Conservation (phyloP, 345 rosid genomes). For the Turritis glabra region DNA sequence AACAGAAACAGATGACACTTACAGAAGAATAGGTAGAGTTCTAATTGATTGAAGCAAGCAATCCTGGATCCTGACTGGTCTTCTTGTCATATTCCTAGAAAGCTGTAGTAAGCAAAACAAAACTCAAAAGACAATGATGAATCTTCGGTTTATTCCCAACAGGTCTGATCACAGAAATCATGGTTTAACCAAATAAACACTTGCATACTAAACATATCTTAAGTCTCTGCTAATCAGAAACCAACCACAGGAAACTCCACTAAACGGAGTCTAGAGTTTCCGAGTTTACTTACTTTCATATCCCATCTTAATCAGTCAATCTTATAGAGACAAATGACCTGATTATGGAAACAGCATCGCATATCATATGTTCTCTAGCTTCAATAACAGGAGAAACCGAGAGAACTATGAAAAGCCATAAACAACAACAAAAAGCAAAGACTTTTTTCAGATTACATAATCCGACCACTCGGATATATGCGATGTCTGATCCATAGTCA, state of each 20-base stretch:
- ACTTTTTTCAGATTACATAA: constrained; percentile 66
- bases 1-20: constrained; percentile 26
- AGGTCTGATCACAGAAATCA: constrained; percentile 17
- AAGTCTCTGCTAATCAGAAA: constrained; percentile 41
- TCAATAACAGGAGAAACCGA: constrained; percentile 25
- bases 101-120: constrained; percentile 20
- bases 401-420: constrained; percentile 25
- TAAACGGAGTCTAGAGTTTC: constrained; percentile 27
- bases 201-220: constrained; percentile 30
- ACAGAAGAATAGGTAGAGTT: constrained; percentile 15
- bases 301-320: constrained; percentile 28
- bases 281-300: constrained; percentile 32
- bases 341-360: constrained; percentile 18
- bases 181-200: constrained; percentile 3
- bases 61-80: constrained; percentile 4
- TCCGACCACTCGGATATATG: constrained; percentile 85
- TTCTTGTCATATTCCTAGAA: constrained; percentile 4
- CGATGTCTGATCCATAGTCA: constrained; percentile 94
- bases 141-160: constrained; percentile 15
- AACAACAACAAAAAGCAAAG: constrained; percentile 1
- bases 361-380: constrained; percentile 26
- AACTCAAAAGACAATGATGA: background rate
- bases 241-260: constrained; percentile 40
- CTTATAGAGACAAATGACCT: constrained; percentile 26
- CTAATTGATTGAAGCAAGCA: constrained; percentile 14